A percentile compares a stretch with the other conserved stretches of the same genome.
These are phyloP conservation scores for Termitomyces sp. DNA, from an alignment of 768 basidiomycete species.

Conservation along the genomic window DNA sequence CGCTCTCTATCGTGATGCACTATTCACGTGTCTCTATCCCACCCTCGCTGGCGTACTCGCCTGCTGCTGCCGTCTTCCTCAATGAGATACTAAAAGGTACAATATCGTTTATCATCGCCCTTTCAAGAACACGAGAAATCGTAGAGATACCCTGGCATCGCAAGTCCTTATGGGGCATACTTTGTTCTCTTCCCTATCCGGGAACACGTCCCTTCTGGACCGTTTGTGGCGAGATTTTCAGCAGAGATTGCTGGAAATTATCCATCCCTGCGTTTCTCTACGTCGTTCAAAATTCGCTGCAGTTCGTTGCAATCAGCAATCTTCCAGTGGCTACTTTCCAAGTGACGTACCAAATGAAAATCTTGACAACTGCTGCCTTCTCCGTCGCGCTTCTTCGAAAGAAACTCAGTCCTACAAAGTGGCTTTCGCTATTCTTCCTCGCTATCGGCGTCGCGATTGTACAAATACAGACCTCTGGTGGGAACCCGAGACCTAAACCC, in stretches of 20 bases:
- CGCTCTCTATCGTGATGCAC: constrained; percentile 96
- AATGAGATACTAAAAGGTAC: constrained; percentile 92
- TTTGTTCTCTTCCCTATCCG: constrained; percentile 35
- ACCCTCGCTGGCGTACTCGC: constrained; percentile 78
- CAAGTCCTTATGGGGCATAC: constrained; percentile 30
- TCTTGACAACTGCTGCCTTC: constrained; percentile 92
- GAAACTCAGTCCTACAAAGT: constrained; percentile 68
- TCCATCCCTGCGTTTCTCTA: constrained; percentile 96
- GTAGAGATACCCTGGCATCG: constrained; percentile 37
- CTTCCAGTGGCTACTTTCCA: constrained; percentile 97
- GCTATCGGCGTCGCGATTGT: constrained; percentile 93
- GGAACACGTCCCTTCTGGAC: constrained; percentile 47
- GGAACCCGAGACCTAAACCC: constrained; percentile 21
- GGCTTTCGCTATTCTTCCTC: constrained; percentile 83
- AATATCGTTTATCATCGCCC: constrained; percentile 89
- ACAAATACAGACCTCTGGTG: constrained; percentile 73
- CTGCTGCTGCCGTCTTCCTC: constrained; percentile 89
- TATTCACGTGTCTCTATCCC: constrained; percentile 91
- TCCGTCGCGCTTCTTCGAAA: constrained; percentile 80
- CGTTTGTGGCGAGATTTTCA: constrained; percentile 73
- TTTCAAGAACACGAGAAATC: constrained; percentile 42
- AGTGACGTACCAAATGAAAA: constrained; percentile 98
- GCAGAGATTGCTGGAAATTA: constrained; percentile 94
- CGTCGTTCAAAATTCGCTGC: constrained; percentile 93
- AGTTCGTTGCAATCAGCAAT: constrained; percentile 94